Base-by-base conservation (phyloP, 1,284 basidiomycete genomes). In the Ustilago tritici region DNA sequence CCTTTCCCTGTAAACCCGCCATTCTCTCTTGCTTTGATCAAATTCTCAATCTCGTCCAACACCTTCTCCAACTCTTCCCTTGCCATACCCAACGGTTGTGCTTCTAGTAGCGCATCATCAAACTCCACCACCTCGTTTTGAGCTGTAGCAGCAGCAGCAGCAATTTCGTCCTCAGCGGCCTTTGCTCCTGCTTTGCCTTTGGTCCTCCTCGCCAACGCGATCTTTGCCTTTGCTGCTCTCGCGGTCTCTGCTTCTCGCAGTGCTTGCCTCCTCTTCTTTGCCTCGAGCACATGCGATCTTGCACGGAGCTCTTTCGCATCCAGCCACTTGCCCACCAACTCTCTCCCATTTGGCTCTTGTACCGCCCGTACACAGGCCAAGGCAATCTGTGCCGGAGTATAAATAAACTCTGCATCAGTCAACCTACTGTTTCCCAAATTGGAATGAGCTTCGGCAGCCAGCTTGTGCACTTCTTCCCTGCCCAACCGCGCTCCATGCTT, bases 341-440 rank as follows among this genome's bases (percentile, higher is more conserved):
- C 85, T 0, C 90, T 58, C 1, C 79, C 73, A 2, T 61, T 40
- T 8, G 63, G 47, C 11, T 60, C 56, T 0, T 8, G n/a, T 3
- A 65, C 43, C 1, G 50, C 55, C 4, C 76, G 19, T 1, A 95
- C 88, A 49, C 92, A 91, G 1, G 94, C 93, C n/a, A 97, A 89
- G 0, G 94, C 94, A 79, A 99, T 95, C 87, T 98, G 96, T 3
- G 94, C 92, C 0, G 96, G 95, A 6, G 94, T 90, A 84, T 93
- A 98, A 57, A 96, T 89, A 81, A 99, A 91, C 86, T 99, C 96
- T 17, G 91, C 92, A 85, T 98, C 95, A 4, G 95, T 96, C 23
- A 95, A 88, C 19, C 95, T 91, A 19, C 93, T 92, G 23, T 89
- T 88, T 9, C 58, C 60, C 19, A 83, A 31, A 31, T 72, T 68